Evolutionary conservation across 495 filamentous ascomycete species (phyloP), one percentile per base, ranked within the genome.

Genomic region (Aspergillus leporis): DNA sequence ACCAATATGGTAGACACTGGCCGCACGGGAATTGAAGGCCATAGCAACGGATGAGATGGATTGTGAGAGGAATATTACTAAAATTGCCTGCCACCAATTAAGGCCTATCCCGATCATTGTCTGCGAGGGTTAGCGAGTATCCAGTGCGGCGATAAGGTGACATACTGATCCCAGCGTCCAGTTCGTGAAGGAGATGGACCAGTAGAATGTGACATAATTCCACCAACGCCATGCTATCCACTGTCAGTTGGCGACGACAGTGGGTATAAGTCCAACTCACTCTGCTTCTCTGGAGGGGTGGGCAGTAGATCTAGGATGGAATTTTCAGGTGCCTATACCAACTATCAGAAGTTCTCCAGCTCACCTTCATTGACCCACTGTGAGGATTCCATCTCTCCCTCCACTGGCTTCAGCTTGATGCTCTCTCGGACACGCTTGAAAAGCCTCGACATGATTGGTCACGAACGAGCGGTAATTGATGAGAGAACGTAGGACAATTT

Each of bases 61-160:
- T 51, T 77, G 74, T 14, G 69, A 73, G 28, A 72, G 61, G 55
- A 78, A 76, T 57, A 77, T 76, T 14, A 76, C 74, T 5, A 77
- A 47, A 46, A 78, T 76, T n/a, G 69, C 57, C 62, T 78, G 69
- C 73, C 75, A 76, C 75, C 75, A 78, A 56, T 70, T 75, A 31
- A 78, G 51, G 4, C 74, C 74, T 12, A 76, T 70, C 19, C 73
- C 75, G 36, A 78, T 63, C 73, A 76, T 76, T 2, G 70, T 69
- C 56, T 63, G 28, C 23, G 1, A 16, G 0, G 38, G n/a, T 49
- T 5, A 49, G 57, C 22, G 4, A 13, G 6, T 5, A 18, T 4
- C 32, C 40, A 18, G 40, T 3, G 2, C 21, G 19, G 16, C 8
- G 8, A 3, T 5, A 16, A 1, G 10, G 30, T 18, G 14, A 55